Evolutionary conservation across 164 flowering plant species (phyloP), one percentile per base, ranked within the genome.

Genomic region (Tetracentron sinense): DNA sequence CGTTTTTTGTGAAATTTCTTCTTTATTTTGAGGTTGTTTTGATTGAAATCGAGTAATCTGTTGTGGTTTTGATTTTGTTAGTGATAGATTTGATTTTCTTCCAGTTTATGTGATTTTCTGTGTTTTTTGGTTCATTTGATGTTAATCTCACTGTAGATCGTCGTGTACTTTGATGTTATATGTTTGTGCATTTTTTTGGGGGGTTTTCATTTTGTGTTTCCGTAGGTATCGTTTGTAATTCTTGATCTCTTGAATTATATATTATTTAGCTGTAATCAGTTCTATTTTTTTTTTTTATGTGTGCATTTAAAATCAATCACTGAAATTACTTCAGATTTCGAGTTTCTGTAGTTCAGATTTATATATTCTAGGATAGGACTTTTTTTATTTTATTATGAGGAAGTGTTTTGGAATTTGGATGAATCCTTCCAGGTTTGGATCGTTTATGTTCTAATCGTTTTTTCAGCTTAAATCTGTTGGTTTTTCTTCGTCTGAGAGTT

Each of bases 11-110:
- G 2, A 12, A 42, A 38, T 65, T n/a, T 50, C 17, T 35, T 48
- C 22, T 6, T 23, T 63, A 15, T 28, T 61, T 61, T 33, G 20
- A 61, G 56, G 4, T 28, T 20, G 53, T n/a, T 59, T 19, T 44
- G 16, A 17, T 19, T 28, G 1, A 38, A 38, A 38, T 38, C 44
- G 11, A 38, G 44, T 38, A 38, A 38, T 4, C 44, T 38, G 38
- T 33, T 33, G 20, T 49, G 12, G 8, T 8, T 51, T 22, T 7
- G 54, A 21, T 20, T 25, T 51, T 51, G 22, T 7, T 51, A 25
- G 4, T 51, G 54, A 4, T 51, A n/a, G 54, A 51, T 12, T 25
- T 38, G 4, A 38, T 38, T 38, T 38, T 38, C 44, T 38, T 38
- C 14, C 14, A 38, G 44, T 38, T 38, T 10, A 12, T 38, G 8